Evolutionary conservation across 2,329 filamentous ascomycete genomes (phyloP).

Genomic region (Colletotrichum sidae): DNA sequence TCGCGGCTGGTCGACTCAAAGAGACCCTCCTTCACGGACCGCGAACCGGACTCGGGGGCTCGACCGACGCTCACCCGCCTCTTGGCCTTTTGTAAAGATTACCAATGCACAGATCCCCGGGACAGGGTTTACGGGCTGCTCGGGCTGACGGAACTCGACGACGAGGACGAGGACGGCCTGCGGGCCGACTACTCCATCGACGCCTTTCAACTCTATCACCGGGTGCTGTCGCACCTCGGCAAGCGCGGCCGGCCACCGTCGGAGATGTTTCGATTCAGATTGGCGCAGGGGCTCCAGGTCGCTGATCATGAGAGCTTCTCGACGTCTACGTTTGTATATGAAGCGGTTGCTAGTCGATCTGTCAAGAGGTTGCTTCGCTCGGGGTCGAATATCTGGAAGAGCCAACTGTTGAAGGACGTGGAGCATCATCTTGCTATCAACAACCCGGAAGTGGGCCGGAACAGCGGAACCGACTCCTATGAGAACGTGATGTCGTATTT

Average conservation of each 20-base stretch:
- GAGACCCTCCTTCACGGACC: slow-evolving; percentile 10
- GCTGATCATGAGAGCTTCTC: background rate
- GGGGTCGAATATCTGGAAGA: slow-evolving; percentile 1
- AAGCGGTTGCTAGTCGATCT: slow-evolving; percentile 2
- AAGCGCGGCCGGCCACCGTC: background rate
- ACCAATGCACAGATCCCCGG: slow-evolving; percentile 37
- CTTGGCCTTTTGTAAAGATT: slow-evolving; percentile 37
- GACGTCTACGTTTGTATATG: slow-evolving; percentile 15
- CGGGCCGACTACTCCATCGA: slow-evolving; percentile 17
- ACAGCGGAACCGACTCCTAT: background rate
- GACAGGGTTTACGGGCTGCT: slow-evolving; percentile 43
- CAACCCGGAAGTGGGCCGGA: background rate
- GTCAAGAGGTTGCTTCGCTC: slow-evolving; percentile 3
- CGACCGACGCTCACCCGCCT: slow-evolving; percentile 38
- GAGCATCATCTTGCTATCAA: background rate
- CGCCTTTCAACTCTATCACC: slow-evolving; percentile 18
- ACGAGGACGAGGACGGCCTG: background rate
- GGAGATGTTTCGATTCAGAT: background rate
- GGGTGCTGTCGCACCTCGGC: slow-evolving; percentile 15
- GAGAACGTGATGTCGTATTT: background rate
- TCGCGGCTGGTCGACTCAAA: slow-evolving; percentile 7
- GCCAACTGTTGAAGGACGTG: slow-evolving; percentile 4
- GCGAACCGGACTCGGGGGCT: slow-evolving; percentile 27
- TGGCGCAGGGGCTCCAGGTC: slow-evolving; percentile 17
- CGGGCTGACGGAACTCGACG: slow-evolving; percentile 31